phyloP scores from a whole-genome alignment of 495 filamentous ascomycete genomes.

The Saxophila tyrrhenica region DNA sequence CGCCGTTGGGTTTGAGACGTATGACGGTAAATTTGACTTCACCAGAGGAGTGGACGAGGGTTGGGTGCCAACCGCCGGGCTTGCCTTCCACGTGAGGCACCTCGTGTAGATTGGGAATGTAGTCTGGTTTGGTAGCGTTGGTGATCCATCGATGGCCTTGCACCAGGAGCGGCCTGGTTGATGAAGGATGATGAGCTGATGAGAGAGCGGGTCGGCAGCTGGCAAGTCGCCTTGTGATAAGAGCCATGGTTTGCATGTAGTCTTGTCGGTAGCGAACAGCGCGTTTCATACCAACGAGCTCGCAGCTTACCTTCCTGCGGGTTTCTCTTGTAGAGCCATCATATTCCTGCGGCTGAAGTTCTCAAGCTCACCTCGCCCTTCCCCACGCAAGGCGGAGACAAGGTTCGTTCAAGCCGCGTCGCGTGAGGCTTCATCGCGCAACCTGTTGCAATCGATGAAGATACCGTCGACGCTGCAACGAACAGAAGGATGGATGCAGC shows the following conservation, averaged over 20 bases:
- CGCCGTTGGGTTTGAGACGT: conserved; percentile 1
- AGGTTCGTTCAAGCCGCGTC: too few relatives aligned
- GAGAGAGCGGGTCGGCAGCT: background rate
- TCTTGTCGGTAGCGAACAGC: too few relatives aligned
- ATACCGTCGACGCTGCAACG: too few relatives aligned
- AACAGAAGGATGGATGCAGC: too few relatives aligned
- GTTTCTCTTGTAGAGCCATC: too few relatives aligned
- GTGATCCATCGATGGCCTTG: background rate
- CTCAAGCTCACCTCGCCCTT: too few relatives aligned
- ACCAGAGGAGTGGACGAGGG: conserved; percentile 8
- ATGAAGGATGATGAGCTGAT: background rate
- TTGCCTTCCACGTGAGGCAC: conserved; percentile 3
- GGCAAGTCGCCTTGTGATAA: background rate
- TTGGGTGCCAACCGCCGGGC: conserved; percentile 9
- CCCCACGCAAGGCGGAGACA: too few relatives aligned
- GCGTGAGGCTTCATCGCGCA: too few relatives aligned
- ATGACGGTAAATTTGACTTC: conserved; percentile 9
- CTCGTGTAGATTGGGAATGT: background rate
- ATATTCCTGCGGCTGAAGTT: too few relatives aligned
- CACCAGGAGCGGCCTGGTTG: background rate
- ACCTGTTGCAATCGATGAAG: too few relatives aligned
- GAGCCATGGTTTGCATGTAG: background rate
- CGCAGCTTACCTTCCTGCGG: too few relatives aligned
- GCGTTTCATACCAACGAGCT: too few relatives aligned
- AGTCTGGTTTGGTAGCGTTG: conserved; percentile 7